Evolutionary conservation across 2,329 filamentous ascomycete species (phyloP), one percentile per base, ranked within the genome.

Genomic region (Cordyceps farinosa): DNA sequence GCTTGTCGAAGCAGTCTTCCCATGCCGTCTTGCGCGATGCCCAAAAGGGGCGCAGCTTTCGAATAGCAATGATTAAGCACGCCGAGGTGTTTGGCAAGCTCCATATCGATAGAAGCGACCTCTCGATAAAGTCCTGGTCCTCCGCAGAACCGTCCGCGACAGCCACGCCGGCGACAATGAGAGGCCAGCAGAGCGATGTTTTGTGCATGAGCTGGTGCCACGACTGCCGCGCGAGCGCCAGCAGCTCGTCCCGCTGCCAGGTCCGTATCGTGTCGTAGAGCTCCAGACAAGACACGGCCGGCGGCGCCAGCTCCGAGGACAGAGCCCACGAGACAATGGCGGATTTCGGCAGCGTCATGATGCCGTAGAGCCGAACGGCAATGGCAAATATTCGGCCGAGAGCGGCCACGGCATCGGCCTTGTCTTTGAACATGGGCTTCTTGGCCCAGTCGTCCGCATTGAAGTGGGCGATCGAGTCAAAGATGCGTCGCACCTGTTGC

Each of bases 1-100:
- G 57, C 29, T 10, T 40, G 7, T 60, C 57, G 36, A 60, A 60
- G 36, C 57, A 60, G 27, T 60, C 57, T 22, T 60, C 57, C 57
- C 57, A 60, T 5, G 15, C 57, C 1, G 57, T 60, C 47, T 42
- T 60, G 36, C 57, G 47, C 8, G 47, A 51, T 2, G 5, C 27
- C 57, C 57, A 60, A 32, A 60, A 60, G 2, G 22, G 45, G 13
- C 47, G 57, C 47, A 60, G 5, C 27, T 30, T 52, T 42, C 13
- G 34, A 32, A 52, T 52, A 17, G 57, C 27, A 1, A 32, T 30
- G 10, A 60, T 50, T 22, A 52, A 42, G 22, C 57, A 40, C 17
- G 36, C 45, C 57, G 34, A 51, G 5, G 47, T 52, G 17, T 60
- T 51, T 9, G 45, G 45, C 36, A 60, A 17, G 5, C 27, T 42